Conservation (phyloP, 345 rosid genomes). For the Turnera subulata region DNA sequence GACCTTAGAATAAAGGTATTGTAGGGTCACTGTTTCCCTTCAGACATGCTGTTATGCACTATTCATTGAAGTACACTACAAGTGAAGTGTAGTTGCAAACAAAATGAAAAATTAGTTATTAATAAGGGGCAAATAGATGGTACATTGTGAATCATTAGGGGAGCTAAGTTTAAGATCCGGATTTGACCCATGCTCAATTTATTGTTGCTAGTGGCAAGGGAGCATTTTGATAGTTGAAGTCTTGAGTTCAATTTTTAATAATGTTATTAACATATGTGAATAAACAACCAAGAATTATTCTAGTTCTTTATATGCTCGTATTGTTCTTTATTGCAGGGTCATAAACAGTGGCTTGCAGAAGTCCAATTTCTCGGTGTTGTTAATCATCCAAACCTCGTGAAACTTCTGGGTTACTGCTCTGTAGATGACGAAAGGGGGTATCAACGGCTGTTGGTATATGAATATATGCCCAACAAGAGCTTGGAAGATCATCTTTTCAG, state of each 20-base stretch:
- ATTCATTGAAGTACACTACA: too few species aligned
- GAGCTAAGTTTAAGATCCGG: background rate
- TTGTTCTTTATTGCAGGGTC: constrained; percentile 48
- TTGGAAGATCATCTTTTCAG: constrained; percentile 79
- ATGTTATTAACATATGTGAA: background rate
- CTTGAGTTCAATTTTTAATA: background rate
- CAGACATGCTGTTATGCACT: too few species aligned
- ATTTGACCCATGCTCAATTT: background rate
- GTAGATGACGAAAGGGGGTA: constrained; percentile 58
- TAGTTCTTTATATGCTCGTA: background rate
- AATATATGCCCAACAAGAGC: constrained; percentile 76
- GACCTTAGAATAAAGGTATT: too few species aligned
- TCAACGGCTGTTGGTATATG: constrained; percentile 70
- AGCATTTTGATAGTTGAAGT: background rate
- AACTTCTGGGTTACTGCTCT: constrained; percentile 75
- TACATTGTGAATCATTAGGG: background rate
- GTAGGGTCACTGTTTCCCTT: too few species aligned
- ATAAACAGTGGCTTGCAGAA: constrained; percentile 88
- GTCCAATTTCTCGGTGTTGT: constrained; percentile 83
- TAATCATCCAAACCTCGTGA: constrained; percentile 81
- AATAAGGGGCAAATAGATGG: background rate
- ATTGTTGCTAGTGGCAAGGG: background rate
- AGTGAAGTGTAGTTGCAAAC: too few species aligned
- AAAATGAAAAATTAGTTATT: too few species aligned
- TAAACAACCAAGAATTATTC: too few species aligned